A percentile compares a stretch with the other conserved stretches of the same genome.
These are phyloP conservation scores for Podospora pseudocomata DNA, from an alignment of 495 filamentous ascomycete genomes.

Conservation along the genomic window DNA sequence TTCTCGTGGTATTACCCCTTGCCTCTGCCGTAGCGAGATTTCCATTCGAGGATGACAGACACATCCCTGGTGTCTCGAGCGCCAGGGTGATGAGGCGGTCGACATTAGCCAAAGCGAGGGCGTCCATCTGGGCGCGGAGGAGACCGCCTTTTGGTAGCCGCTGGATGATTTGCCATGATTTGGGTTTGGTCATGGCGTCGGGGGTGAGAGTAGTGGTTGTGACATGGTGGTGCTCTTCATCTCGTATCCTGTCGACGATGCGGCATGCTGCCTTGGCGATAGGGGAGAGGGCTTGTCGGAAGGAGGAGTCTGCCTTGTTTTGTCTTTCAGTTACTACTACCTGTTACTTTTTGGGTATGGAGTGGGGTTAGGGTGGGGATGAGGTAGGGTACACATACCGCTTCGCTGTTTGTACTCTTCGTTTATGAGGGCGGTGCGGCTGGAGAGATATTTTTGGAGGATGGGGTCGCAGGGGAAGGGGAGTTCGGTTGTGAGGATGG, in stretches of 20 bases:
- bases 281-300: constrained; percentile 22
- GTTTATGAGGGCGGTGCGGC: constrained; percentile 70
- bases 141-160: constrained; percentile 89
- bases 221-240: constrained; percentile 58
- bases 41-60: constrained; percentile 52
- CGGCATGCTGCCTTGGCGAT: constrained; percentile 64
- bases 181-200: constrained; percentile 75
- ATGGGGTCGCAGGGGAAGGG: constrained; percentile 62
- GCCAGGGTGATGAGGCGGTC: constrained; percentile 70
- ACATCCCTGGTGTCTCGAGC: constrained; percentile 70
- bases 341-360: background rate
- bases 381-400: constrained; percentile 45
- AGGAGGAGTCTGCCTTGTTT: constrained; percentile 54
- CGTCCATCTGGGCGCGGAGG: constrained; percentile 82
- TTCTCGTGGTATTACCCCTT: constrained; percentile 37
- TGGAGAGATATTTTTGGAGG: constrained; percentile 71
- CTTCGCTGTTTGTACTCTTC: constrained; percentile 80
- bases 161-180: constrained; percentile 79
- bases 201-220: constrained; percentile 51
- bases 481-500: constrained; percentile 48
- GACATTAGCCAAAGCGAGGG: constrained; percentile 69
- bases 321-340: background rate
- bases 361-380: background rate
- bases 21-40: constrained; percentile 49
- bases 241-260: constrained; percentile 75